Conservation (phyloP, 1,284 basidiomycete species). For the Lentinus polychrous region DNA sequence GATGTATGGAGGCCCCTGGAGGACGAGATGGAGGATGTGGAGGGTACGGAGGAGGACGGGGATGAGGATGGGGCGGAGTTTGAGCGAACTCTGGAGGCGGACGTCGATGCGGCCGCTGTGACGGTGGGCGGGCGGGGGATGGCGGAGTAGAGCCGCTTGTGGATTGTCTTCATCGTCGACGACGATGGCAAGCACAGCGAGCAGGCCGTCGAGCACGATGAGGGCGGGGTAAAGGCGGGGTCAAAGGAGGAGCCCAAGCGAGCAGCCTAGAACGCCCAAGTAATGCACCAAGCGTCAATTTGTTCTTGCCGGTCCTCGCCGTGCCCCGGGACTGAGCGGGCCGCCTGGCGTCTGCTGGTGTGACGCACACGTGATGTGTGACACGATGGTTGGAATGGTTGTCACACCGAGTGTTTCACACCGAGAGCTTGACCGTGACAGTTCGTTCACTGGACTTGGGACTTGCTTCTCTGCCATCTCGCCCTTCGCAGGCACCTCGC, state of each 20-base stretch:
- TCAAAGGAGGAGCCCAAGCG: background rate
- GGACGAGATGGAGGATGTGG: slow-evolving; percentile 30
- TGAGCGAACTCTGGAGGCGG: slow-evolving; percentile 37
- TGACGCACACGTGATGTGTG: background rate
- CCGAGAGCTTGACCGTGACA: too few relatives aligned
- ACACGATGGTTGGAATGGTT: background rate
- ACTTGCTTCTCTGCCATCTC: slow-evolving; percentile 1
- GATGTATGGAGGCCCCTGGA: slow-evolving; percentile 36
- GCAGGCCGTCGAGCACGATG: slow-evolving; percentile 3
- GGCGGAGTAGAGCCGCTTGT: slow-evolving; percentile 44
- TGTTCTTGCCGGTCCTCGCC: background rate
- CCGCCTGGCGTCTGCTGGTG: background rate
- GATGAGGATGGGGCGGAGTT: slow-evolving; percentile 35
- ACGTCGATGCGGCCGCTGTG: slow-evolving; percentile 16
- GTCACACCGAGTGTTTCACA: background rate
- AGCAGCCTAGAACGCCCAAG: background rate
- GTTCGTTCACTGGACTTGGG: too few relatives aligned
- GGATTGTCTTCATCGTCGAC: slow-evolving; percentile 46
- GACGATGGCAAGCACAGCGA: background rate
- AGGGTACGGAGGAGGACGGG: slow-evolving; percentile 19
- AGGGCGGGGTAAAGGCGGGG: slow-evolving; percentile 2
- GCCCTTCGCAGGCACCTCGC: background rate
- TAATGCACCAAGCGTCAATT: background rate
- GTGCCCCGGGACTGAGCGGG: background rate
- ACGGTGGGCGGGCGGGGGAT: slow-evolving; percentile 30